phyloP scores from a whole-genome alignment of 495 filamentous ascomycete genomes.

The Entonaema liquescens region DNA sequence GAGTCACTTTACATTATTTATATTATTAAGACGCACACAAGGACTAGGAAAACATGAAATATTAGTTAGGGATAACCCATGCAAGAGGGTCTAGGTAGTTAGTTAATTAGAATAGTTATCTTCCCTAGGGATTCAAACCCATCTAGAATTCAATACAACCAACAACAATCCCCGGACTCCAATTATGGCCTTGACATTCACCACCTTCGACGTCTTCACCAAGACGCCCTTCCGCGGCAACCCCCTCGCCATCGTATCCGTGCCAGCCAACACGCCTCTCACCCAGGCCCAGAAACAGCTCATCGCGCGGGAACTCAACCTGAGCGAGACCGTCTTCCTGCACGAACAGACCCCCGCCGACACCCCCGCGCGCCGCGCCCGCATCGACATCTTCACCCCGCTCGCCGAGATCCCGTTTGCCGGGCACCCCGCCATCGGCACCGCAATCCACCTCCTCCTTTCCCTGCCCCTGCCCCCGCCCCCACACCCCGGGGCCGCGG shows the following conservation, averaged over 20 bases:
- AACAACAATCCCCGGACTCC: too few relatives aligned
- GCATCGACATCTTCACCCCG: constrained; percentile 75
- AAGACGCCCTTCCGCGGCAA: constrained; percentile 65
- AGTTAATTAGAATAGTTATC: not conserved
- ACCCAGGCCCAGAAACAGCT: not conserved
- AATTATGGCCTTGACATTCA: constrained; percentile 50
- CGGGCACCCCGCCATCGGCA: constrained; percentile 78
- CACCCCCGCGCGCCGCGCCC: constrained; percentile 32
- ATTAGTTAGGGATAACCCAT: not conserved
- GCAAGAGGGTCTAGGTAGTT: not conserved
- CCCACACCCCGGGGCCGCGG: not conserved
- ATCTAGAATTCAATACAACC: too few relatives aligned
- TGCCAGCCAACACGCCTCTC: constrained; percentile 45
- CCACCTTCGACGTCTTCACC: constrained; percentile 75
- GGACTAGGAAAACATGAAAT: not conserved
- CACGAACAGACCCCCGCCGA: constrained; percentile 52
- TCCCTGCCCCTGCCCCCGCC: not conserved
- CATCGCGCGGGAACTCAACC: not conserved
- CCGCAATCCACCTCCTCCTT: not conserved
- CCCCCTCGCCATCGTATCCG: constrained; percentile 67
- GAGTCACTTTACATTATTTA: not conserved
- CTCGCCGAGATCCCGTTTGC: constrained; percentile 72
- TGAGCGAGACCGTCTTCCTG: constrained; percentile 71
- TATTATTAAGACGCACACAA: not conserved
- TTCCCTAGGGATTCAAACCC: too few relatives aligned